Base-by-base conservation (phyloP, 176 grass and related monocot genomes). In the Oryza nivara region DNA sequence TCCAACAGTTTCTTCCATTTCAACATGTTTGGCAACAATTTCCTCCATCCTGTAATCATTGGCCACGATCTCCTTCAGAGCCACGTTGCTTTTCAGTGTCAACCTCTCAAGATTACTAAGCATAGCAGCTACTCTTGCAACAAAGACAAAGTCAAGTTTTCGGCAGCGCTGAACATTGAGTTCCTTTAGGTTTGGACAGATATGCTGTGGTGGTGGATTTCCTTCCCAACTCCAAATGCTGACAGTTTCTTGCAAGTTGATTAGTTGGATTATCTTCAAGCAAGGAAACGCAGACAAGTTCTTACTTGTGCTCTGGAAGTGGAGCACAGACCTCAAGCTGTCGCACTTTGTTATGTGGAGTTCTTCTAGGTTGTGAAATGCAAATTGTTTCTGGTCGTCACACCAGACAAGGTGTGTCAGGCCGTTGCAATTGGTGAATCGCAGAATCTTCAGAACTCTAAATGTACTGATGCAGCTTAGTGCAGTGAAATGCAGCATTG, bases 201-300 rank as follows among this genome's bases (percentile, higher is more conserved):
- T 80, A 15, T 68, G 67, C 40, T 1, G 35, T 36, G 35, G 35
- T 36, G 35, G 25, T 41, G 73, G 47, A 63, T 1, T 34, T 79
- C 65, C 76, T 63, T 22, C n/a, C 58, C 58, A 63, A 65, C 1
- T 79, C 48, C 68, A 87, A 45, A 87, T 68, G 47, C 35, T 80
- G 38, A n/a, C 52, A 12, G 76, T 40, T 38, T 82, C 44, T 9
- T 51, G 67, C 10, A 87, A 16, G 1, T 28, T 9, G 13, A 3
- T 11, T 45, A 87, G 65, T 30, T 12, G 65, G 6, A 87, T 12
- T 16, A 7, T 40, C 41, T 26, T 64, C 34, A 87, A 47, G 9
- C 40, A 36, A 35, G 76, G 70, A 38, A 87, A 61, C 11, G 61
- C 9, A 68, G 49, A 17, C 5, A 61, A 67, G 5, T 10, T 38